Evolutionary conservation across 805 yeast species (phyloP), one percentile per base, ranked within the genome.

Genomic region (Kockiozyma suomiensis): DNA sequence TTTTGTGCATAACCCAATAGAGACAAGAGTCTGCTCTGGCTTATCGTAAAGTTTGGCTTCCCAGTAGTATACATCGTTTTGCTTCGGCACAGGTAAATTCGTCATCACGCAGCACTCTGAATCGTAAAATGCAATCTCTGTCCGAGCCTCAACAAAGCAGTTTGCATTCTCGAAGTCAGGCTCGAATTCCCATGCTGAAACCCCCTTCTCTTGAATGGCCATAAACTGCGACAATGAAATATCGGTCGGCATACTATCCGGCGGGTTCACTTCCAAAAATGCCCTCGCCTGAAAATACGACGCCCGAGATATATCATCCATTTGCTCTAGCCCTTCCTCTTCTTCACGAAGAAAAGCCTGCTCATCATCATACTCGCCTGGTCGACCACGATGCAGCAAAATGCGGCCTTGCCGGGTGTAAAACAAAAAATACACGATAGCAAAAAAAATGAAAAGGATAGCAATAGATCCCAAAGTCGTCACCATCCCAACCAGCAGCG

Each of bases 151-250:
- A 4, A 93, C 87, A 40, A 82, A 55, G 83, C 79, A 65, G 80
- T 83, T 69, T 79, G 84, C 74, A 79, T 81, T 62, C 81, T 82
- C 72, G 40, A 72, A 68, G 53, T 76, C 77, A 32, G 72, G 76
- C 60, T 76, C 78, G 70, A 94, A 93, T 68, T 92, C 96, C 89
- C 96, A 92, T 1, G 97, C 98, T 15, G 80, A 75, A 0, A 92
- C 86, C 1, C 96, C 97, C 71, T 90, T 91, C 65, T 90, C 96
- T 66, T 90, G 96, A 28, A 90, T 88, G 21, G 79, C 71, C 71
- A 86, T 74, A 62, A 79, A 79, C 72, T 88, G 92, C 30, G 87
- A 80, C 40, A 87, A 74, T 12, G 75, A 70, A 59, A 75, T 74
- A 55, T 80, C 76, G 65, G 81, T 71, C 66, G 78, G 70, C 61